Base-by-base conservation (phyloP, 495 filamentous ascomycete species). In the Stereocaulon alpinum region DNA sequence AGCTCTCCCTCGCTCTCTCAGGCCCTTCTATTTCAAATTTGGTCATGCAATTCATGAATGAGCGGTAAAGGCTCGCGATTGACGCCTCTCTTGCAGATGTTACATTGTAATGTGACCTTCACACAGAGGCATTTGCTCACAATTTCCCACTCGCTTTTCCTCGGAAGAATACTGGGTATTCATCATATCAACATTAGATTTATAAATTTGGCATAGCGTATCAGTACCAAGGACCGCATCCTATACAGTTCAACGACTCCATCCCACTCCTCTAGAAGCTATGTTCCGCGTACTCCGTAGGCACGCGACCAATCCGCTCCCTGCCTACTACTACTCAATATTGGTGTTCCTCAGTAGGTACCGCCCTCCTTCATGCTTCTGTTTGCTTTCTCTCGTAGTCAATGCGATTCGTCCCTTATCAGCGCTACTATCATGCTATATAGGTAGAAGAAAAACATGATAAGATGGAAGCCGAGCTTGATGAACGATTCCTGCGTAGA, bases 401-500 rank as follows among this genome's bases (percentile, higher is more conserved):
- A 96, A 74, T 91, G 79, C 48, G 88, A 83, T 74, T 98, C 93
- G 71, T 99, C 94, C 66, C 86, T 84, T 79, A 99, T 99, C 56
- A 97, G 78, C 60, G 92, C 92, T 55, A 96, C 93, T 60, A 99
- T 99, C 94, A 99, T 99, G 76, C 83, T 92, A 84, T 97, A 99
- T 29, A 99, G 84, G 76, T 99, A 99, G 83, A 96, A 99, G 82
- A 99, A 99, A 82, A 99, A 99, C 87, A 99, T 94, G 76, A 97
- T 71, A 42, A 99, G 84, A 73, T 97, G 93, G 82, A 99, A 97
- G 60, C 92, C 94, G 41, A 99, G 88, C 75, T 99, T 99, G 76
- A 94, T 86, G 74, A 99, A 97, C 6, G 91, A 96, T 84, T 99
- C 94, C 92, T 96, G 66, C 53, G 0, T 41, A 45, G 0, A 58